Evolutionary conservation across 176 grass and related monocot species (phyloP), one percentile per base, ranked within the genome.

Genomic region (Aegilops longissima): DNA sequence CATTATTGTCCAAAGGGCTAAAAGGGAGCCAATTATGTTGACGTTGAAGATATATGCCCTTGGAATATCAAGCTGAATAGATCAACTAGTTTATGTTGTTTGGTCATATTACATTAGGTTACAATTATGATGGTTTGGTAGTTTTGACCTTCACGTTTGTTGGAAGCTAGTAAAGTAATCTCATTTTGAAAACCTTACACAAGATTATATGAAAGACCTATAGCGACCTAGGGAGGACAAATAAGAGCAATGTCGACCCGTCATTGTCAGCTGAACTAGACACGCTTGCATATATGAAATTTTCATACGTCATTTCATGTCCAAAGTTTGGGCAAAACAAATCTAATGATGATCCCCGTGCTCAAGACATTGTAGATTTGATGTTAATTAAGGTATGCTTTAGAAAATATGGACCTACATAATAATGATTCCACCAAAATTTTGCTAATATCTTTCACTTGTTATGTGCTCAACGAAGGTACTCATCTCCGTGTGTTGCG

Each of bases 231-330:
- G 47, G 67, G 80, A 86, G 88, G 82, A 70, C 72, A 97, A 93
- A 88, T 56, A 86, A 86, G 76, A 52, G 59, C 77, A 90, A 79
- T 34, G 79, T 36, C 56, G 80, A 88, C 77, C 85, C 80, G 21
- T 52, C 51, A 63, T 85, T 88, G 84, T 77, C 75, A 30, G 59
- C 49, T 59, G 82, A 93, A 75, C 16, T 90, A 45, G 89, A 95
- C 30, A 91, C 87, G 7, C 70, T 98, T 66, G 91, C 83, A 63
- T 83, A 98, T 82, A 85, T 90, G 83, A 93, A 95, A 92, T 98
- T 98, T 89, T 90, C 91, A 49, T 95, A 92, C 80, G 83, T 95
- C 70, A 87, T 98, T 30, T 93, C 91, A 84, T 98, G 95, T 72
- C 91, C 95, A 80, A 89, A 89, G 74, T 98, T 95, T 73, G 89